Base-by-base conservation (phyloP, 805 yeast species). In the Yamadazyma nakazawae region DNA sequence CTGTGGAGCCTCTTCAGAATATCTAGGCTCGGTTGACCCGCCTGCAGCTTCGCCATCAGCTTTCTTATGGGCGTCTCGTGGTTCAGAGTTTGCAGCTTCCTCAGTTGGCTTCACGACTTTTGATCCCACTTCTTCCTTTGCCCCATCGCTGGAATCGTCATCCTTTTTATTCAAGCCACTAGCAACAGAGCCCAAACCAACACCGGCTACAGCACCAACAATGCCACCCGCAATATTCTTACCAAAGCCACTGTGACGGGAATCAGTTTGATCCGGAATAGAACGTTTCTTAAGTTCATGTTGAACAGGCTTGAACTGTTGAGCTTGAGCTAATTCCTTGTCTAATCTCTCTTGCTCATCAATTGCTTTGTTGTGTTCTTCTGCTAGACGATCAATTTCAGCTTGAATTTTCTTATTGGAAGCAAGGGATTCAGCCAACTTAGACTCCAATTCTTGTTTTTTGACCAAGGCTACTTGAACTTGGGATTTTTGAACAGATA, bases 401-500 rank as follows among this genome's bases (percentile, higher is more conserved):
- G 45, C 54, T 43, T 57, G 61, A n/a, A 60, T 49, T n/a, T 52
- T 45, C 19, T 44, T 55, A 45, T 65, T 59, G 10, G 55, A 26
- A 8, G 47, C 54, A 42, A 64, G 64, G 13, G 60, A 42, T 31
- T 68, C 72, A 1, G 49, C 42, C 9, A 71, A 54, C 36, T 63
- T 53, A 28, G 49, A 42, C 50, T 63, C 64, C 43, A 70, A 57
- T 35, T 73, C 76, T 42, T 72, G 67, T 43, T 71, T 66, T 57
- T 74, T 72, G 21, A 71, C 70, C 53, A 85, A 75, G n/a, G 78
- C 68, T 4, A 85, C 80, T 35, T 80, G 83, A 41, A 84, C 74
- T 61, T 90, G 96, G 36, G 85, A 82, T 46, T 80, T 72, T 55
- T 80, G 80, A 35, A 88, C 88, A 37, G 84, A 76, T 17, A 76